Base-by-base conservation (phyloP, 805 yeast genomes). In the Schwanniomyces occidentalis region DNA sequence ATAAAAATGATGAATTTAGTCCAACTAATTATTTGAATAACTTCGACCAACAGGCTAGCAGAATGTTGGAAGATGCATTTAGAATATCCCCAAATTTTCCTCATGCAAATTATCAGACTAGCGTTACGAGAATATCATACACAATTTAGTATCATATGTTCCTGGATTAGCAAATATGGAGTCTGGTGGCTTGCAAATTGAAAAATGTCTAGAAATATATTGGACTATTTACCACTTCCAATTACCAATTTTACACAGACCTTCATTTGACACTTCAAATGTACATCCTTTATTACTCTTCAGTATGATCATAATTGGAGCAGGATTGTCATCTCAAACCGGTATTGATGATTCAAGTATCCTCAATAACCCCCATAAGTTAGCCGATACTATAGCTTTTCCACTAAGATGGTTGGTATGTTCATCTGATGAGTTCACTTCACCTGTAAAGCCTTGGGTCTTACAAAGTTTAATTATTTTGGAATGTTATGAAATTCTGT, bases 401-500 rank as follows among this genome's bases (percentile, higher is more conserved):
- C 80, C 90, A 0, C 56, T 85, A 14, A 61, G 95, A 34, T 80
- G 82, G 75, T 59, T 74, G 10, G 66, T 86, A 6, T 85, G 85
- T 51, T 71, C 80, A 19, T 74, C 79, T 23, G 75, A 76, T 5
- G 82, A 79, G 36, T 83, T 82, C 51, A 76, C 73, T 38, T 82
- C 90, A 1, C 93, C 95, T 1, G 80, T 87, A 0, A 69, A 69
- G 39, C 63, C 80, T 4, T 85, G 87, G 80, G 75, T 85, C 8
- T 66, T 86, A 26, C 95, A 86, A 55, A 67, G 84, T 40, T 62
- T 86, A 41, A 51, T 83, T 29, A 51, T 86, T 40, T 52, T 86
- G 13, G 93, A 85, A 49, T 75, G 77, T 49, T 82, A 76, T 52
- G 95, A 85, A 52, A 82, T 85, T 52, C 68, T 78, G 40, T 77